A percentile compares a stretch with the other conserved stretches of the same genome.
phyloP scores from a whole-genome alignment of 2,329 filamentous ascomycete genomes.

The Colletotrichum paranaense region DNA sequence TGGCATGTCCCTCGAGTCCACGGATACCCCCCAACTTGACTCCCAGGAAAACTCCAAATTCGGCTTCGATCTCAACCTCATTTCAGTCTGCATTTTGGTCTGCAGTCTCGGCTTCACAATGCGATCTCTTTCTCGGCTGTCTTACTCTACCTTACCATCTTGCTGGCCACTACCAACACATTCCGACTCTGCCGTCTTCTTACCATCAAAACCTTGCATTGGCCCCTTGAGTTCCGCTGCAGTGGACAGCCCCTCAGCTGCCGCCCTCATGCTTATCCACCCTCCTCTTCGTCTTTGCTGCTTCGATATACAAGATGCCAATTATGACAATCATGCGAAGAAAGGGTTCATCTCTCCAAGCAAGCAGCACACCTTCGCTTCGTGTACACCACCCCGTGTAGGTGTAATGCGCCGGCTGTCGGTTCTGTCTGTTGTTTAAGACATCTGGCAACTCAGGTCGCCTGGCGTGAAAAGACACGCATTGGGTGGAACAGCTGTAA shows the following conservation, averaged over 20 bases:
- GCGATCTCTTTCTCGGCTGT: background rate
- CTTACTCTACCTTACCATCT: background rate
- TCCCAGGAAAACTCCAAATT: background rate
- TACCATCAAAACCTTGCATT: background rate
- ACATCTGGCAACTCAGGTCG: background rate
- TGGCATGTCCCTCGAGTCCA: background rate
- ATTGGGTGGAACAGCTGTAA: background rate
- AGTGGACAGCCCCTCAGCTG: background rate
- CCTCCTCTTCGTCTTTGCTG: background rate
- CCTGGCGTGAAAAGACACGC: background rate
- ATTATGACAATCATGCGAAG: background rate
- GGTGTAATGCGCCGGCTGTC: background rate
- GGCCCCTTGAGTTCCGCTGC: background rate
- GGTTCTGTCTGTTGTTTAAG: background rate
- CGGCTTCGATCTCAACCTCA: background rate
- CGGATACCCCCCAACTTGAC: background rate
- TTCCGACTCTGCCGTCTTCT: background rate
- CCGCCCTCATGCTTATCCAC: background rate
- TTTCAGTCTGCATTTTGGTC: background rate
- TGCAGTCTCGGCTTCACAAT: background rate
- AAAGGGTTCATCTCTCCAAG: background rate
- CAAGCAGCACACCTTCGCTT: background rate
- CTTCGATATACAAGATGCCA: background rate
- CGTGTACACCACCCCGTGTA: background rate
- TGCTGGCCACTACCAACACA: background rate